phyloP scores from a whole-genome alignment of 1,139 yeast genomes.

The Chernovozyma aurita region DNA sequence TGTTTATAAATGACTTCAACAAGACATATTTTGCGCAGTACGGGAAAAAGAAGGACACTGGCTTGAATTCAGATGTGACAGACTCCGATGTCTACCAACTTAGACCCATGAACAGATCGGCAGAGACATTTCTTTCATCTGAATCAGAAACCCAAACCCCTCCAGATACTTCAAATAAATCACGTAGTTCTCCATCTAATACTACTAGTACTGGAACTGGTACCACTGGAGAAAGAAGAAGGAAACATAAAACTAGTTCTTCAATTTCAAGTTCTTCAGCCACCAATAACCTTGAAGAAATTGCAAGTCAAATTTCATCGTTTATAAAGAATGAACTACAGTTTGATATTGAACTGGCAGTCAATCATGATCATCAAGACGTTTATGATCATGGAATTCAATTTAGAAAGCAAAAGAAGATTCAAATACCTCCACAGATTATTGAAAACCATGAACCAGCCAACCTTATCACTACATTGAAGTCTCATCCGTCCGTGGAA shows the following conservation, averaged over 20 bases:
- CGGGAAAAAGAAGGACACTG: constrained; percentile 7
- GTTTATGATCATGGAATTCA: no score
- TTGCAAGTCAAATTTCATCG: constrained; percentile 27
- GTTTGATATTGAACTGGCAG: not conserved
- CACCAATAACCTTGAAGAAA: constrained; percentile 16
- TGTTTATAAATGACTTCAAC: constrained; percentile 17
- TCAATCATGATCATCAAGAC: not conserved
- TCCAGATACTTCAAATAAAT: not conserved
- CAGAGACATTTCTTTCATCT: constrained; percentile 17
- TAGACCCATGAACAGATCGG: constrained; percentile 30
- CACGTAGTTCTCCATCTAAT: not conserved
- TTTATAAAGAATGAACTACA: constrained; percentile 10
- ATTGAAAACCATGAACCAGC: no score
- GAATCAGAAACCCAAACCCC: constrained; percentile 1
- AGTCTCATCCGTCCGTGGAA: not conserved
- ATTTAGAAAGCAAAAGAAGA: not conserved
- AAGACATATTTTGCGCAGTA: constrained; percentile 16
- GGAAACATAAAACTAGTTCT: not conserved
- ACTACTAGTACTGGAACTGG: not conserved
- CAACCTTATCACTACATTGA: not conserved
- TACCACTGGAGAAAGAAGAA: not conserved
- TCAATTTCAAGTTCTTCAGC: not conserved
- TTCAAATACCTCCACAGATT: no score
- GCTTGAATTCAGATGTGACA: not conserved
- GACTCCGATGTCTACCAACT: constrained; percentile 19